Base-by-base conservation (phyloP, 2,329 filamentous ascomycete species). In the Aspergillus aculeatus region DNA sequence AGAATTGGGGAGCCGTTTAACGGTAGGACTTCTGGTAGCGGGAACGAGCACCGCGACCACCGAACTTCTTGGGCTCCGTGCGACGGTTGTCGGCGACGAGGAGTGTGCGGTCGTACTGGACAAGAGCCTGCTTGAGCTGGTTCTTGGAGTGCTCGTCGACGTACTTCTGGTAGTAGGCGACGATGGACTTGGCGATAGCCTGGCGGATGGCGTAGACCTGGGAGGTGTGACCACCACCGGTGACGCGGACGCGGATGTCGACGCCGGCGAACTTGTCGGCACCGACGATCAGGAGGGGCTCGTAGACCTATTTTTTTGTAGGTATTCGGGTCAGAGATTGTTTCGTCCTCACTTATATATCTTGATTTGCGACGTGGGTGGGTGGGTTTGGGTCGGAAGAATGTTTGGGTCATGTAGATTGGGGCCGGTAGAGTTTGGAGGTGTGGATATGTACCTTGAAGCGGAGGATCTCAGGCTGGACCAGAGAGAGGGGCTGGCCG, bases 141-240 rank as follows among this genome's bases (percentile, higher is more conserved):
- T 98, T 97, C 91, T 99, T 99, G 85, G 90, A 92, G 90, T 98
- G 93, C 90, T 99, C 95, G 80, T 99, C 95, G 83, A 98, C 92
- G 85, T 89, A 99, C 88, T 99, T 97, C 86, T 97, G 94, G 90
- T 97, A 98, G 90, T 97, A 97, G 82, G 92, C 90, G 77, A 96
- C 89, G 80, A 96, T 91, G 76, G 89, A 90, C 89, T 98, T 99
- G 85, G 93, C 89, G 79, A 99, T 98, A 76, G 95, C 94, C 86
- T 99, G 95, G 75, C 95, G 92, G 86, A 98, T 92, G 80, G 95
- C 95, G 84, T 98, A 97, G 83, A 96, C 87, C 83, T 97, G 93
- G 64, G 91, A 96, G 70, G 90, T 93, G 87, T 98, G 94, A 84
- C 94, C 95, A 91, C 95, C 95, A 80, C 95, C 95, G 76, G 88